phyloP scores from a whole-genome alignment of 495 filamentous ascomycete species.

The Daldinia bambusicola region DNA sequence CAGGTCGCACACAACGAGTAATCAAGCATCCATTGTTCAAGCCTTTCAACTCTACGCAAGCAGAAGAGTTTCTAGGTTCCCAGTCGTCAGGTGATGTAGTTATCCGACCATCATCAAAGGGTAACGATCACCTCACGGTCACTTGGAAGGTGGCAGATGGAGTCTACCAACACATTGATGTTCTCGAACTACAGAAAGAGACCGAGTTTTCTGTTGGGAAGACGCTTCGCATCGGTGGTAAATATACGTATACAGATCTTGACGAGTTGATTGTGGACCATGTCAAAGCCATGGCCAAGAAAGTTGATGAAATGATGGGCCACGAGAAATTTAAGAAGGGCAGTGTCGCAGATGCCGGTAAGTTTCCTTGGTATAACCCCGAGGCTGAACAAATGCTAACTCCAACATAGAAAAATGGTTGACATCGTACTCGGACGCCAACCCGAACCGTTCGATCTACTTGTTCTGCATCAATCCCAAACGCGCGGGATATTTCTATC shows the following conservation, averaged over 20 bases:
- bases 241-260: slow-evolving; percentile 92
- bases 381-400: slow-evolving; percentile 45
- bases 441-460: slow-evolving; percentile 92
- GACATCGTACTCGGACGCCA: slow-evolving; percentile 92
- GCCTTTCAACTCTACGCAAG: slow-evolving; percentile 90
- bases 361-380: slow-evolving; percentile 45
- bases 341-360: slow-evolving; percentile 85
- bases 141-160: slow-evolving; percentile 98
- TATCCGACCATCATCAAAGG: slow-evolving; percentile 93
- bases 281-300: slow-evolving; percentile 96
- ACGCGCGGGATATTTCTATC: slow-evolving; percentile 91
- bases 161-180: slow-evolving; percentile 96
- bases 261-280: slow-evolving; percentile 98
- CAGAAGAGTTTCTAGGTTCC: slow-evolving; percentile 90
- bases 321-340: slow-evolving; percentile 90
- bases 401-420: slow-evolving; percentile 83
- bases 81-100: slow-evolving; percentile 88
- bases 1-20: slow-evolving; percentile 86
- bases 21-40: slow-evolving; percentile 97
- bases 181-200: slow-evolving; percentile 94
- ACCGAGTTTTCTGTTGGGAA: slow-evolving; percentile 93
- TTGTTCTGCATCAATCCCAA: slow-evolving; percentile 93
- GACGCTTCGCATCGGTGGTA: slow-evolving; percentile 81
- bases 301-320: slow-evolving; percentile 94
- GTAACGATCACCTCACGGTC: slow-evolving; percentile 91